Evolutionary conservation across 2,329 filamentous ascomycete species (phyloP), one percentile per base, ranked within the genome.

Genomic region (Exophiala spinifera): DNA sequence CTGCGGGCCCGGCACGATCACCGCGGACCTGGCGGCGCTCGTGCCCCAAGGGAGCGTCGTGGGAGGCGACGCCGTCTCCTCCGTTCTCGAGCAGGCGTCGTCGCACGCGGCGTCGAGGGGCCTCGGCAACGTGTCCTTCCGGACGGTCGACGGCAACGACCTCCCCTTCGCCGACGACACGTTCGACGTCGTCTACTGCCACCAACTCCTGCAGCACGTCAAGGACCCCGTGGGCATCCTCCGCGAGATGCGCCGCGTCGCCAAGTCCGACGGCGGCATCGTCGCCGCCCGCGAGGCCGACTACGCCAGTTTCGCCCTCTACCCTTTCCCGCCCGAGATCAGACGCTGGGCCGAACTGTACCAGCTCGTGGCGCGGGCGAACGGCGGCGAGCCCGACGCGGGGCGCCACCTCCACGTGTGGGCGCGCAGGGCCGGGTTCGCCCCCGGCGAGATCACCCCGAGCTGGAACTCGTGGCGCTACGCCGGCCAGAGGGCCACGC

Each of bases 141-240:
- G 64, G 17, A 58, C 63, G 15, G 69, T 68, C 11, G 69, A 74
- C 68, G 76, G 73, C 5, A 72, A 75, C 56, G 59, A 64, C 14
- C 70, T 79, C 49, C 55, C 68, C 1, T 76, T 72, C 42, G 58
- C 69, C 2, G 76, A 83, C 51, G 70, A 69, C 23, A 65, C 70
- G 2, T 85, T 85, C 57, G 83, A 86, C 60, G 66, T 85, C n/a
- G 80, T 84, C 5, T 78, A 79, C 61, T 76, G 75, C 20, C 79
- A 83, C 61, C 81, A 84, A 63, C 76, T 85, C 3, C 70, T 85
- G 8, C 74, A 78, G 59, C 82, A 85, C 65, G 68, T 85, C 3
- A 66, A 69, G 19, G 72, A 79, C 55, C 81, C 81, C 0, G 66
- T 79, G 0, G 63, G 66, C 1, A 76, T 78, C 2, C 65, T 84